Conservation (phyloP, 2,329 filamentous ascomycete species). For the Aspergillus intermedius region DNA sequence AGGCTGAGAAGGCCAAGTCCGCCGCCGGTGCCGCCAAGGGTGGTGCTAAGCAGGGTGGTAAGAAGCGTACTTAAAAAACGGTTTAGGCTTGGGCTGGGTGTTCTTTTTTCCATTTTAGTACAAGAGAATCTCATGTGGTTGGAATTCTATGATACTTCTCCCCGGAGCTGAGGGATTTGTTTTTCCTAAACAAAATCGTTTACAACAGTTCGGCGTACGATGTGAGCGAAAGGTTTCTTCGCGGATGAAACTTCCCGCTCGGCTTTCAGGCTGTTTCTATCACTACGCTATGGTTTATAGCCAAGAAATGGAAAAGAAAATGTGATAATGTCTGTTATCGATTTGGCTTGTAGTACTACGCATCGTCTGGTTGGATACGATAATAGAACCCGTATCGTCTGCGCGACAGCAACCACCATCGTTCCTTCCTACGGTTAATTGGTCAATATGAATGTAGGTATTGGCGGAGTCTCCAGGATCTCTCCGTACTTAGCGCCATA, state of each 20-base stretch:
- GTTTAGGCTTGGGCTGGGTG: slow-evolving; percentile 24
- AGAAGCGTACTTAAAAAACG: slow-evolving; percentile 72
- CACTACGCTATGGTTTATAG: slow-evolving; percentile 15
- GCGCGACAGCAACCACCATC: too few species aligned
- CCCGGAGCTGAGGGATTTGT: slow-evolving; percentile 21
- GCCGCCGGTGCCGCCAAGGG: slow-evolving; percentile 70
- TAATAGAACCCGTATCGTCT: too few species aligned
- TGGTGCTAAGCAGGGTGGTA: slow-evolving; percentile 89
- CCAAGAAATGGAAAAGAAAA: slow-evolving; percentile 17
- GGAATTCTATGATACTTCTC: slow-evolving; percentile 14
- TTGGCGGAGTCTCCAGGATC: neutral
- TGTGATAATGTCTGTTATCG: slow-evolving; percentile 17
- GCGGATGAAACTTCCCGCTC: slow-evolving; percentile 13
- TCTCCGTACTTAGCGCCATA: neutral
- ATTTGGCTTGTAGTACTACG: neutral
- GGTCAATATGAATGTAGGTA: slow-evolving; percentile 2
- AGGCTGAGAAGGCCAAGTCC: slow-evolving; percentile 97
- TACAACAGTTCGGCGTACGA: slow-evolving; percentile 17
- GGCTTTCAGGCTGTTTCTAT: slow-evolving; percentile 13
- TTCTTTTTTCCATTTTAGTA: slow-evolving; percentile 3
- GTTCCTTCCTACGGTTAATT: too few species aligned
- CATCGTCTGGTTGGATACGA: too few species aligned
- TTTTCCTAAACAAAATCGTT: slow-evolving; percentile 12
- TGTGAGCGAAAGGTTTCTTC: slow-evolving; percentile 16
- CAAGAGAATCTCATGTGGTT: slow-evolving; percentile 16